Evolutionary conservation across 495 filamentous ascomycete genomes (phyloP).

Genomic region (Thermochaetoides thermophila): DNA sequence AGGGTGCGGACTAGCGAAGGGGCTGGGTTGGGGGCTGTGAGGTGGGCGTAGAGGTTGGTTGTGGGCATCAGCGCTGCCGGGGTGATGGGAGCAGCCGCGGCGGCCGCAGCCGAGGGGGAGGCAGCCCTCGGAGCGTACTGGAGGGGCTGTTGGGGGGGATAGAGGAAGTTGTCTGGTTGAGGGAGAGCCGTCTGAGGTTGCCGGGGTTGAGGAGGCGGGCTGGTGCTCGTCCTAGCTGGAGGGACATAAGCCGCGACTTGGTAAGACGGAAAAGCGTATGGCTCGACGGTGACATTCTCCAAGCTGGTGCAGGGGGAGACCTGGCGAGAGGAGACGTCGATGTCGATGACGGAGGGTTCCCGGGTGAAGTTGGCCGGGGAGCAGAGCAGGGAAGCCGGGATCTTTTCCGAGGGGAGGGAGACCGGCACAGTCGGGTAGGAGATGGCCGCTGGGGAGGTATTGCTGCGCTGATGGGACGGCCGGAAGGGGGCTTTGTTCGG

Average conservation of each 20-base stretch:
- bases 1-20: slow-evolving; percentile 70
- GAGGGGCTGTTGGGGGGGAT: not conserved
- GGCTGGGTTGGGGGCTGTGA: slow-evolving; percentile 64
- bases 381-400: slow-evolving; percentile 31
- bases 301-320: slow-evolving; percentile 54
- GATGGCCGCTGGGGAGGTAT: slow-evolving; percentile 48
- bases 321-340: too few species aligned
- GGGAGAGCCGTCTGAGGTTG: slow-evolving; percentile 20
- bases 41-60: slow-evolving; percentile 61
- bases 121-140: slow-evolving; percentile 28
- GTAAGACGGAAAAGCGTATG: slow-evolving; percentile 69
- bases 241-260: slow-evolving; percentile 55
- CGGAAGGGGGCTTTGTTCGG: slow-evolving; percentile 23
- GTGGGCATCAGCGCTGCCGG: slow-evolving; percentile 31
- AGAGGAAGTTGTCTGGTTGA: too few species aligned
- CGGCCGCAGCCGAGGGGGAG: slow-evolving; percentile 36
- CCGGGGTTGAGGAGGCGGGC: slow-evolving; percentile 17
- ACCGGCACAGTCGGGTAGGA: slow-evolving; percentile 34
- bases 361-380: slow-evolving; percentile 52
- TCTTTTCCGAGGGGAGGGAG: slow-evolving; percentile 23
- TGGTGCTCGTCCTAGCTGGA: slow-evolving; percentile 21
- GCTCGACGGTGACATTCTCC: slow-evolving; percentile 49
- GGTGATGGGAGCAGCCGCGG: slow-evolving; percentile 22
- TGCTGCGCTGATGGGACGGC: slow-evolving; percentile 45
- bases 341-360: slow-evolving; percentile 31